Conservation (phyloP, 1,139 yeast species). For the Candida pseudoviswanathii region DNA sequence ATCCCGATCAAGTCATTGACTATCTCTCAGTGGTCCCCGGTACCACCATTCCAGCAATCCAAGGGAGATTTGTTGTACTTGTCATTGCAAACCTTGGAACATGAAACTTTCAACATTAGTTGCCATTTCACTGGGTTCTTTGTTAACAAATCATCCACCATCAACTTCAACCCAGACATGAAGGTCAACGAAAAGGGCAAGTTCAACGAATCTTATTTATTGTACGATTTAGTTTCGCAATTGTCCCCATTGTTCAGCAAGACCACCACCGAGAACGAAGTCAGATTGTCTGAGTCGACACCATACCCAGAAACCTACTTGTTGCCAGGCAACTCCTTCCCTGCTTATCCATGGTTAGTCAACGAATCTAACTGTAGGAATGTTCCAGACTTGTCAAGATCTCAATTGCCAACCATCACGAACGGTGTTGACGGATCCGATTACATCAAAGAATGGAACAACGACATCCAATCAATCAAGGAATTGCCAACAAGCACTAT, state of each 20-base stretch:
- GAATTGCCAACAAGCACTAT: conserved; percentile 64
- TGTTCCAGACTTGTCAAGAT: conserved; percentile 61
- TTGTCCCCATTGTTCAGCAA: conserved; percentile 56
- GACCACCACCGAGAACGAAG: conserved; percentile 42
- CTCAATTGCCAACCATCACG: conserved; percentile 56
- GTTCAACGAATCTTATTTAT: conserved; percentile 44
- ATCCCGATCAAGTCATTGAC: conserved; percentile 56
- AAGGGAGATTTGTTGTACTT: conserved; percentile 84
- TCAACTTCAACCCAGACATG: conserved; percentile 67
- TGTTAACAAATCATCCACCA: conserved; percentile 67
- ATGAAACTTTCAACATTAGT: conserved; percentile 76
- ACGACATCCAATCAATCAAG: conserved; percentile 79
- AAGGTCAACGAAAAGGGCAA: conserved; percentile 44
- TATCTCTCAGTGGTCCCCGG: conserved; percentile 87
- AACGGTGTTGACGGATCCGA: conserved; percentile 65
- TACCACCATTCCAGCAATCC: conserved; percentile 61
- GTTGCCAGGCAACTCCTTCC: conserved; percentile 60
- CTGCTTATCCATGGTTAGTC: conserved; percentile 80
- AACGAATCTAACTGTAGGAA: conserved; percentile 26
- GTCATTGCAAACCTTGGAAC: conserved; percentile 75
- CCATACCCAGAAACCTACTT: conserved; percentile 57
- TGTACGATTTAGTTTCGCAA: conserved; percentile 53
- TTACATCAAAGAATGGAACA: conserved; percentile 80
- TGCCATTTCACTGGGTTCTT: conserved; percentile 78
- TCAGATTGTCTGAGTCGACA: conserved; percentile 46